phyloP scores from a whole-genome alignment of 108 stramenopile species.

The Skeletonema potamos region DNA sequence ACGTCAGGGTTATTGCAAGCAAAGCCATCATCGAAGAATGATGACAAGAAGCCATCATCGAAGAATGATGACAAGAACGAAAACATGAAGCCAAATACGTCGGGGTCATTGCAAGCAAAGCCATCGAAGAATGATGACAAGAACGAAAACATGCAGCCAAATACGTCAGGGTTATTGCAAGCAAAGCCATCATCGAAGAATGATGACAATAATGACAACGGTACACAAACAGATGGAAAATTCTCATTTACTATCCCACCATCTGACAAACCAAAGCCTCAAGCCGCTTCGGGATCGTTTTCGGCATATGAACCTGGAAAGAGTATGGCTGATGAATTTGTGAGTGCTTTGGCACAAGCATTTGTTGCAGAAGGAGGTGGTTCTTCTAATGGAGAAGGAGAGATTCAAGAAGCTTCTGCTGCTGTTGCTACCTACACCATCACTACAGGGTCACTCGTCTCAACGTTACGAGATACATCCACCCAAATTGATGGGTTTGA shows the following conservation, averaged over 20 bases:
- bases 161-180: not conserved
- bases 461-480: not conserved
- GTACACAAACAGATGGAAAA: not conserved
- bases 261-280: not conserved
- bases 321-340: not conserved
- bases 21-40: not conserved
- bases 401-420: not conserved
- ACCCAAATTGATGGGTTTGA: conserved; percentile 28
- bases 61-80: no score
- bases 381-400: conserved; percentile 5
- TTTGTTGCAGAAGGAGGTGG: not conserved
- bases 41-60: no score
- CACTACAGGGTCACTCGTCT: not conserved
- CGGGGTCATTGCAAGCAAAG: not conserved
- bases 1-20: not conserved
- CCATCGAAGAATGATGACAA: no score
- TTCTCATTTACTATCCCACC: not conserved
- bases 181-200: not conserved
- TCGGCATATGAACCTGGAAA: not conserved
- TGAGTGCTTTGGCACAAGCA: not conserved
- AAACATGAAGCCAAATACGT: no score
- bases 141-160: not conserved
- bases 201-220: not conserved
- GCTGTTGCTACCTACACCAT: not conserved
- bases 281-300: not conserved